These are phyloP conservation scores for Haplosporangium gracile DNA, from an alignment of 192 early-diverging fungal species.

Conservation along the genomic window DNA sequence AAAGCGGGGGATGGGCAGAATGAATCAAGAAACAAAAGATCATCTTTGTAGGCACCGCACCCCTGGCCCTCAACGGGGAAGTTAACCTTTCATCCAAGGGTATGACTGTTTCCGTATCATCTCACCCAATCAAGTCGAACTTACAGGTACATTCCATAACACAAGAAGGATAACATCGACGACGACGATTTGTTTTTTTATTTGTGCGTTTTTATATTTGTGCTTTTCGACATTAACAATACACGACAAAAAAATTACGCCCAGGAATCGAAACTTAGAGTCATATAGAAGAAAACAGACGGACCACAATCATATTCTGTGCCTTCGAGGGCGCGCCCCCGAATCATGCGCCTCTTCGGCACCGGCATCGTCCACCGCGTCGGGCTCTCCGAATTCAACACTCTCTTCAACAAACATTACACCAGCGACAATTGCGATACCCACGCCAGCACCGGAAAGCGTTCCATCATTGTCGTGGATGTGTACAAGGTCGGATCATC, in stretches of 20 bases:
- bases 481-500: slow-evolving; percentile 64
- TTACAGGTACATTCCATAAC: slow-evolving; percentile 28
- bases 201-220: not conserved
- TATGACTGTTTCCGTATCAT: slow-evolving; percentile 66
- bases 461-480: slow-evolving; percentile 67
- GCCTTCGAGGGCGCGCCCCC: slow-evolving; percentile 77
- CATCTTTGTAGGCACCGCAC: slow-evolving; percentile 66
- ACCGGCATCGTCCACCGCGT: slow-evolving; percentile 58
- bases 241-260: slow-evolving; percentile 6
- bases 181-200: too few relatives aligned
- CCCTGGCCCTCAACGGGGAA: slow-evolving; percentile 57
- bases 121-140: slow-evolving; percentile 34
- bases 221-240: not conserved
- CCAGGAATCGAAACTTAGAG: slow-evolving; percentile 69
- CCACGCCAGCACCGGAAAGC: slow-evolving; percentile 45
- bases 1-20: slow-evolving; percentile 45
- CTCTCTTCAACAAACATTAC: slow-evolving; percentile 59
- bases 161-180: not conserved
- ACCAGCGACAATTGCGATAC: slow-evolving; percentile 28
- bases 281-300: slow-evolving; percentile 70
- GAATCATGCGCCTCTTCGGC: slow-evolving; percentile 71
- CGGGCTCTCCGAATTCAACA: slow-evolving; percentile 58
- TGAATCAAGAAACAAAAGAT: slow-evolving; percentile 71
- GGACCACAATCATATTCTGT: slow-evolving; percentile 74
- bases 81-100: slow-evolving; percentile 70